Evolutionary conservation across 1,284 basidiomycete species (phyloP).

Genomic region (Cronartium quercuum): DNA sequence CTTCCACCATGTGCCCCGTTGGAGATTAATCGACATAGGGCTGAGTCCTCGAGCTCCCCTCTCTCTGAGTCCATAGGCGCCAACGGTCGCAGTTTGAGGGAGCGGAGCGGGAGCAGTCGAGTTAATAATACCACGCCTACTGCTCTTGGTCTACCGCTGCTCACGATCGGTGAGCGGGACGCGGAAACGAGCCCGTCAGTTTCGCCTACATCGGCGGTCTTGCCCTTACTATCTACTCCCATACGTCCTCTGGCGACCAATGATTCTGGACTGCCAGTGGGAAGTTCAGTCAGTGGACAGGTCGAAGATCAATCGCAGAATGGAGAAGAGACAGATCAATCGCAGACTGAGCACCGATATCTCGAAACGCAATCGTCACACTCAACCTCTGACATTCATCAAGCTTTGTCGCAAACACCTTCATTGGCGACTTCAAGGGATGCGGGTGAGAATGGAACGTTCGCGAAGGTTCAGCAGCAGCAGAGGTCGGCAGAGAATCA

Average conservation of each 20-base stretch:
- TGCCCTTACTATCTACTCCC: not conserved
- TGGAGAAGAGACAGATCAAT: too few species aligned
- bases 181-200: not conserved
- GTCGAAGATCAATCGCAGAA: not conserved
- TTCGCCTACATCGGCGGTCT: too few species aligned
- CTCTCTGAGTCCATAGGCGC: slow-evolving; percentile 39
- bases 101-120: not conserved
- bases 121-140: not conserved
- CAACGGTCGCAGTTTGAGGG: slow-evolving; percentile 2
- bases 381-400: not conserved
- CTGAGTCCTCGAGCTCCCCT: slow-evolving; percentile 41
- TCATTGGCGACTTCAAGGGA: too few species aligned
- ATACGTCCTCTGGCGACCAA: not conserved
- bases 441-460: too few species aligned
- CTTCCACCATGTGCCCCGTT: slow-evolving; percentile 4
- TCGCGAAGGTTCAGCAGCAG: too few species aligned
- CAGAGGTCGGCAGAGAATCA: too few species aligned
- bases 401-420: too few species aligned
- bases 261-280: too few species aligned
- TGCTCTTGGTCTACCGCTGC: not conserved
- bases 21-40: slow-evolving; percentile 23
- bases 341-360: too few species aligned
- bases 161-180: not conserved
- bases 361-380: not conserved
- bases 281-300: too few species aligned